Base-by-base conservation (phyloP, 176 grass and related monocot genomes). In the Olyra latifolia region DNA sequence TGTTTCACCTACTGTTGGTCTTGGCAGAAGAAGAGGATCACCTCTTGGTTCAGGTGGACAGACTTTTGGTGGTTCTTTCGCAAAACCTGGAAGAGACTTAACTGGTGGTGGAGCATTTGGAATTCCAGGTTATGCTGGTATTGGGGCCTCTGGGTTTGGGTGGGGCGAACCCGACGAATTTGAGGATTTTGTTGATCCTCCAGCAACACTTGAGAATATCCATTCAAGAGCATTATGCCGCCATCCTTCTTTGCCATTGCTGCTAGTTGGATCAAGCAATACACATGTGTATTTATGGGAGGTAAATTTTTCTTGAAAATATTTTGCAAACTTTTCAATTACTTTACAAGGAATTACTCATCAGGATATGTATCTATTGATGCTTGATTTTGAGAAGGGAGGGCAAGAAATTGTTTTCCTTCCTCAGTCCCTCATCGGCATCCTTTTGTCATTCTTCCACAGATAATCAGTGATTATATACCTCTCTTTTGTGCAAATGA, bases 31-130 rank as follows among this genome's bases (percentile, higher is more conserved):
- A 82, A 94, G 61, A 88, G 89, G 85, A 24, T 35, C 86, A 25
- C 92, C 85, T 61, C 77, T 89, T 74, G 86, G 90, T 52, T 90
- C 91, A 78, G 77, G 75, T 81, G 89, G 90, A 70, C 65, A 69
- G 11, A 86, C 83, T 82, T 82, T 83, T 59, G 83, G 87, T 63
- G 66, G 87, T 69, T 85, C 89, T 38, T 94, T 89, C 82, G 89
- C 87, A 83, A 93, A 83, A 85, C 91, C 94, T 75, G 87, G 89
- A 84, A 93, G 75, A 89, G 94, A 94, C 64, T 62, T 94, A 69
- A 98, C 92, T 22, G 95, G 95, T 59, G 95, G 95, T 65, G 89
- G 95, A 73, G 91, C 92, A 70, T 98, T 98, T 90, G 95, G 95
- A 72, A 89, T 98, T 82, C 95, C 95, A 87, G 95, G 95, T 80